phyloP scores from a whole-genome alignment of 176 grass and related monocot species.

The Thinopyrum elongatum region DNA sequence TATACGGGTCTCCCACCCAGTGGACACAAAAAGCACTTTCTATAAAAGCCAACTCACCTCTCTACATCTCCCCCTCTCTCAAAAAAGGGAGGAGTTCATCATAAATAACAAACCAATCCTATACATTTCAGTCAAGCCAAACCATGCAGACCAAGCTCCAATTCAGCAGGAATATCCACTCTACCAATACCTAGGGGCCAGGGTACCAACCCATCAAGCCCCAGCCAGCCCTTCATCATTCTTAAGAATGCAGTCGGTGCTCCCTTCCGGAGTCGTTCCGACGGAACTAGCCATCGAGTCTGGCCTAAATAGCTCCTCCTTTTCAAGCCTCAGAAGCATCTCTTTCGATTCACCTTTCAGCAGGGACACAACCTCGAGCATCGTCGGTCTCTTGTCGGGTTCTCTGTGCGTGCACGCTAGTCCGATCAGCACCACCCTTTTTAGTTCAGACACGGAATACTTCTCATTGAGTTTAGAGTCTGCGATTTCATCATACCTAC shows the following conservation, averaged over 20 bases:
- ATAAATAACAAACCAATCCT: slow-evolving; percentile 19
- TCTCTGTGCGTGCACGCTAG: slow-evolving; percentile 64
- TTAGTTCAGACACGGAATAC: slow-evolving; percentile 63
- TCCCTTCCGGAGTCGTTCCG: slow-evolving; percentile 43
- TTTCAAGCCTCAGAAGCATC: slow-evolving; percentile 52
- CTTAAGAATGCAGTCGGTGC: slow-evolving; percentile 28
- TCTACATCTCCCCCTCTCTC: slow-evolving; percentile 17
- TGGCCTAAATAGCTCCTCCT: slow-evolving; percentile 52
- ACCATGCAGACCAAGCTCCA: slow-evolving; percentile 33
- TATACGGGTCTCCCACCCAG: slow-evolving; percentile 6
- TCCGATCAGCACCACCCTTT: slow-evolving; percentile 62
- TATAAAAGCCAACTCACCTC: slow-evolving; percentile 28
- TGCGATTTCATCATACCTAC: slow-evolving; percentile 63
- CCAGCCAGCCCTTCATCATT: slow-evolving; percentile 1
- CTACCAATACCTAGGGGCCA: slow-evolving; percentile 1
- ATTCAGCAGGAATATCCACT: not conserved
- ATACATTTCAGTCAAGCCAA: slow-evolving; percentile 44
- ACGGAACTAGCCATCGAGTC: slow-evolving; percentile 40
- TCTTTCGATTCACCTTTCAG: slow-evolving; percentile 75
- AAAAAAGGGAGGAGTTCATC: not conserved
- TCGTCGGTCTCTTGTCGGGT: slow-evolving; percentile 63
- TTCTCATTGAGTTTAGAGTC: slow-evolving; percentile 73
- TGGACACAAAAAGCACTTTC: slow-evolving; percentile 43
- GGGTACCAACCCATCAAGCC: slow-evolving; percentile 9
- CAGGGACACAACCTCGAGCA: slow-evolving; percentile 57